Base-by-base conservation (phyloP, 495 filamentous ascomycete species). In the Hypoxylon crocopeplum region DNA sequence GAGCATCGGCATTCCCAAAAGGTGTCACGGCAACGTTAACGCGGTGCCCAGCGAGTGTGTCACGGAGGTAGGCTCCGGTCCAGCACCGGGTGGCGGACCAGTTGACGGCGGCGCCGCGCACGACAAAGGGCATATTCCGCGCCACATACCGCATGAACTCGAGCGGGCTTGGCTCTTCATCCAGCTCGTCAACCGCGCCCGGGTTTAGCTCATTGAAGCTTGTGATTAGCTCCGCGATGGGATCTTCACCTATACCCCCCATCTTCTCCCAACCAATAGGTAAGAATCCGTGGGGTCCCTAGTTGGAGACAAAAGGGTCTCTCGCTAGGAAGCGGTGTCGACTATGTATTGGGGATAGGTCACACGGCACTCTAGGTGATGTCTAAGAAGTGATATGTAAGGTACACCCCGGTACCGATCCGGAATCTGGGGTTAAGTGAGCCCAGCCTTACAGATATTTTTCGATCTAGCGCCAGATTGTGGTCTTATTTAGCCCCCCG, bases 11-110 rank as follows among this genome's bases (percentile, higher is more conserved):
- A 59, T 86, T 85, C 79, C 88, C 88, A 11, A 68, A 55, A 0
- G 88, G 87, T 15, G 89, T 92, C 5, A 90, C 75, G 19, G 88
- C 89, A 32, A 93, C 86, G 45, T 86, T 86, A 40, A 93, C 83
- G 2, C 66, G 69, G 36, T 76, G 64, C 3, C 74, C 74, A 7
- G 68, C 71, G 64, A 93, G 79, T 7, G 63, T 62, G n/a, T 74
- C 48, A 21, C 72, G 73, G 3, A 93, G 70, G 57, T 81, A 85
- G 6, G 56, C 59, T 10, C 77, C 75, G 48, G 79, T 80, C 89
- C 89, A 93, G 16, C 70, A 80, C 49, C 67, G 60, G 2, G 73
- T 63, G 1, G 89, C 88, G 4, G 69, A 56, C 88, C 88, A 93
- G 49, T 76, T 56, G 7, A 47, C 45, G 0, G 83, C 85, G 6